These are phyloP conservation scores for Termitomyces sp. DNA, from an alignment of 768 basidiomycete genomes.

Conservation along the genomic window DNA sequence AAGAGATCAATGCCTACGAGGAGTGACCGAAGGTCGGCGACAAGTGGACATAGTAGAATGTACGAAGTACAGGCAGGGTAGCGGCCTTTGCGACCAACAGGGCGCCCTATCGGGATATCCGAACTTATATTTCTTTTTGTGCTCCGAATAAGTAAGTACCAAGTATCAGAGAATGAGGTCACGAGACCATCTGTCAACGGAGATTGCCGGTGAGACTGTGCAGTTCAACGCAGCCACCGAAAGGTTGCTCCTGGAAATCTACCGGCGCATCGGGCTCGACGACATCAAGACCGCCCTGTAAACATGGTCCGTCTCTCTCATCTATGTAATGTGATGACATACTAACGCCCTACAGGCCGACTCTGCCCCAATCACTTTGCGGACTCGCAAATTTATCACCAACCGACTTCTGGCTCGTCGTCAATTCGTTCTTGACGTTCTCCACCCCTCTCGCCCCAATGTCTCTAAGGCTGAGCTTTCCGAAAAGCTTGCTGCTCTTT, in stretches of 20 bases:
- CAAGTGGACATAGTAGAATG: no score
- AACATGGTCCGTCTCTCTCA: slow-evolving; percentile 15
- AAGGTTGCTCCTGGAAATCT: slow-evolving; percentile 14
- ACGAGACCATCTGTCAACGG: slow-evolving; percentile 26
- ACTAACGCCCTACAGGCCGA: slow-evolving; percentile 53
- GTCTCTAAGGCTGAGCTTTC: slow-evolving; percentile 89
- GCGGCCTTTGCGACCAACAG: no score
- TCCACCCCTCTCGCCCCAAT: slow-evolving; percentile 94
- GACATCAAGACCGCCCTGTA: slow-evolving; percentile 32
- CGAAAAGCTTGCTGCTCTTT: slow-evolving; percentile 88
- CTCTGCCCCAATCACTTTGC: slow-evolving; percentile 83
- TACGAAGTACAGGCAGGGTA: no score
- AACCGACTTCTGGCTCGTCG: slow-evolving; percentile 95
- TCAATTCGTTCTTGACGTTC: slow-evolving; percentile 92
- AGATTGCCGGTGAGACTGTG: slow-evolving; percentile 37
- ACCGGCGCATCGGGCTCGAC: slow-evolving; percentile 36
- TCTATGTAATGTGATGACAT: slow-evolving; percentile 5
- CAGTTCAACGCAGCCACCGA: slow-evolving; percentile 38
- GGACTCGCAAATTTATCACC: slow-evolving; percentile 99
- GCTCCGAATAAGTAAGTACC: no score
- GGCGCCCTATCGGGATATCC: no score
- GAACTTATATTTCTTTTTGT: no score
- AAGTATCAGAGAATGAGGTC: no score
- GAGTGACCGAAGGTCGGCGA: no score
- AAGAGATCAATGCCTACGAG: no score